Base-by-base conservation (phyloP, 805 yeast genomes). In the Saccharomycopsis fermentans region DNA sequence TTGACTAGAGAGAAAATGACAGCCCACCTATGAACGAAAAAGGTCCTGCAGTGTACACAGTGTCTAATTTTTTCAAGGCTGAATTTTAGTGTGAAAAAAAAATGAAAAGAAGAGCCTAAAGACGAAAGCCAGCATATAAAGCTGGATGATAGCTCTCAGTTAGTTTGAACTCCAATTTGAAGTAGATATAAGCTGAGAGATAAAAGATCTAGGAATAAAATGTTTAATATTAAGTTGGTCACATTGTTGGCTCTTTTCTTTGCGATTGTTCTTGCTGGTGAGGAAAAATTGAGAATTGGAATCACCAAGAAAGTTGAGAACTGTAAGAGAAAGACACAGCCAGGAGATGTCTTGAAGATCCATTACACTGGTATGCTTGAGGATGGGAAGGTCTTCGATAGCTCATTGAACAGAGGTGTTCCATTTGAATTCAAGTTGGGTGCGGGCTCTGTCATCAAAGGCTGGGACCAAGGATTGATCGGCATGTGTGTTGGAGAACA, bases 401-500 rank as follows among this genome's bases (percentile, higher is more conserved):
- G 88, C 9, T 87, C 96, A 1, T 71, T 77, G 58, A 67, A 69
- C 24, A 79, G 96, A 67, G 82, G 81, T 14, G 65, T 70, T 52
- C 97, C 97, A 52, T 75, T 90, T 61, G 69, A 77, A 48, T 90
- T 90, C 71, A 71, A 71, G n/a, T 73, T 91, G 57, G 97, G 97
- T 48, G 70, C 71, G 27, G 91, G 95, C 4, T 84, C 80, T 66
- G 97, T 90, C 35, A 90, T 90, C 67, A 68, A 77, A 61, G 97
- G 97, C 60, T 90, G 97, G 97, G 97, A 90, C 63, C 81, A 84
- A 71, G 97, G 97, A 5, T 52, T 61, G 19, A 6, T 59, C 40
- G 83, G 86, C 36, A 87, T 87, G 95, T 90, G 97, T 72, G 75
- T 88, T 69, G 96, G 96, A 52, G 97, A 90, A 71, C 77, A 84